A percentile compares a stretch with the other conserved stretches of the same genome.
These are phyloP conservation scores for Rubus parviflorus DNA, from an alignment of 306 rosid genomes.

Conservation along the genomic window DNA sequence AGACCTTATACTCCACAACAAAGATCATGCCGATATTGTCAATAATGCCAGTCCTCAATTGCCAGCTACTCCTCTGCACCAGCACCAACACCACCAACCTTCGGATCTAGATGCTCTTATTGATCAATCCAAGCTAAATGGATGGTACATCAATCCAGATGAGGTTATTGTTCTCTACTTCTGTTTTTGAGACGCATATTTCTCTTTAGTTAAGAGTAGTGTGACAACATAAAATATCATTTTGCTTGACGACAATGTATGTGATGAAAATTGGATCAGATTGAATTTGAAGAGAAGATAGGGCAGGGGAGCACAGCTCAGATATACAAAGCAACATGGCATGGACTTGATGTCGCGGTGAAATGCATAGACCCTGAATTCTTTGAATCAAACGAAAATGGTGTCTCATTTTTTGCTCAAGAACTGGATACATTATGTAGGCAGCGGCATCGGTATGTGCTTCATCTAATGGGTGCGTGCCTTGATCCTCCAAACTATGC, in stretches of 20 bases:
- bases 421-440: conserved; percentile 63
- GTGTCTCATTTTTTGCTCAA: conserved; percentile 55
- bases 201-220: not conserved
- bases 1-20: conserved; percentile 36
- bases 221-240: not conserved
- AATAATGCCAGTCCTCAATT: not conserved
- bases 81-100: conserved; percentile 23
- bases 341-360: conserved; percentile 72
- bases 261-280: conserved; percentile 30
- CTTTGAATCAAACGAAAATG: conserved; percentile 51
- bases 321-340: conserved; percentile 66
- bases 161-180: conserved; percentile 43
- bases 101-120: conserved; percentile 41
- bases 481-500: conserved; percentile 69
- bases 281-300: conserved; percentile 57
- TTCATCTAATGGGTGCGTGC: conserved; percentile 76
- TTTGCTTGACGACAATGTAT: not conserved
- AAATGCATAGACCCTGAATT: conserved; percentile 59
- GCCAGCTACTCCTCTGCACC: conserved; percentile 24
- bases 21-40: not conserved
- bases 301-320: conserved; percentile 75
- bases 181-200: not conserved
- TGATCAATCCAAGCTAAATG: conserved; percentile 56
- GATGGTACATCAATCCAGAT: conserved; percentile 64
- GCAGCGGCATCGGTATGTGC: conserved; percentile 69